These are phyloP conservation scores for Rhododendron mucronatum DNA, from an alignment of 148 eudicot genomes.

Conservation along the genomic window DNA sequence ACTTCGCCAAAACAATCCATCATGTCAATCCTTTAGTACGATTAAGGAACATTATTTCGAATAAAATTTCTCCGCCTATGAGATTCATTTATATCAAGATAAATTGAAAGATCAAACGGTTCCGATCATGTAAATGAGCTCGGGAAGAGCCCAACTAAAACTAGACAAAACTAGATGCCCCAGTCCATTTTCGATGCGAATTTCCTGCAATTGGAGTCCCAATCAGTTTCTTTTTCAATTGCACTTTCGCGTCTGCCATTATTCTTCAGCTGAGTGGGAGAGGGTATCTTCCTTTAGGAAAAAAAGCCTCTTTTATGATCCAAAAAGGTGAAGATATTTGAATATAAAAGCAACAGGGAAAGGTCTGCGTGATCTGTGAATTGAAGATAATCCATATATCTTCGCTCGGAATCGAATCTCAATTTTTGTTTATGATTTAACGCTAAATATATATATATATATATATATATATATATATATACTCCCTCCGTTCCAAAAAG, in stretches of 20 bases:
- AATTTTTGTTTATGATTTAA: neutral
- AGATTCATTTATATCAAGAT: too few species aligned
- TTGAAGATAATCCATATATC: neutral
- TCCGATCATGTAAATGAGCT: neutral
- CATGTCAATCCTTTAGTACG: neutral
- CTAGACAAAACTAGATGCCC: neutral
- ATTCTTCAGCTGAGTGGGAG: neutral
- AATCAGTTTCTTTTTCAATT: neutral
- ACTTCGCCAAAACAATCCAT: neutral
- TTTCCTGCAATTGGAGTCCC: neutral
- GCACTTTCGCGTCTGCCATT: neutral
- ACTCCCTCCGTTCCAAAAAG: too few species aligned
- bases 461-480: too few species aligned
- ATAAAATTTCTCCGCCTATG: neutral
- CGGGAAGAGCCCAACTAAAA: neutral
- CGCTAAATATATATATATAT: too few species aligned
- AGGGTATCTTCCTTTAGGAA: slow-evolving; percentile 5
- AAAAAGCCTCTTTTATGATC: neutral
- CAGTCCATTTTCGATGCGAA: neutral
- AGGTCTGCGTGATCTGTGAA: neutral
- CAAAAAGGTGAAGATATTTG: neutral
- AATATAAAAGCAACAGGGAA: neutral
- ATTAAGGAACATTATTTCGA: neutral
- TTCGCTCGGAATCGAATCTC: neutral
- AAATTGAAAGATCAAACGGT: neutral